phyloP scores from a whole-genome alignment of 352 stramenopile species.

The Globisporangium emineosum region DNA sequence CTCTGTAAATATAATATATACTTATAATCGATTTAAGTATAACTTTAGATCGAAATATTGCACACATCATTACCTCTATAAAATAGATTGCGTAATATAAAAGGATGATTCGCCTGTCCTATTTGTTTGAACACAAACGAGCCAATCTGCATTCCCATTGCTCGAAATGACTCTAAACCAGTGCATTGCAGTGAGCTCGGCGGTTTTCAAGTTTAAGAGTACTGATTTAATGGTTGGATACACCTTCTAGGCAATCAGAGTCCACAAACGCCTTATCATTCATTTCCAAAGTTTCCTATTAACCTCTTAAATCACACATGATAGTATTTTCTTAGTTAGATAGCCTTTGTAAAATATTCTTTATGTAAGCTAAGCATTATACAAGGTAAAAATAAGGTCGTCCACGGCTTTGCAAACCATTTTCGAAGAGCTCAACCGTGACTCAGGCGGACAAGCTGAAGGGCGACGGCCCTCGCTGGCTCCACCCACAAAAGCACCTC shows the following conservation, averaged over 20 bases:
- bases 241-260: not conserved
- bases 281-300: not conserved
- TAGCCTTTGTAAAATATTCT: no score
- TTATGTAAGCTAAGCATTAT: no score
- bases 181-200: no score
- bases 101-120: not conserved
- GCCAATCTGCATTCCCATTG: not conserved
- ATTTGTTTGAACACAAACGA: not conserved
- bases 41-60: no score
- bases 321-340: no score
- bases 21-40: not conserved
- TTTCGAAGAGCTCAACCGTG: not conserved
- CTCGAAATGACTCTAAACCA: not conserved
- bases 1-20: not conserved
- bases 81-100: not conserved
- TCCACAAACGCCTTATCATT: not conserved
- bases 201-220: not conserved
- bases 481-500: not conserved
- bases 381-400: no score
- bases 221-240: not conserved
- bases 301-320: no score
- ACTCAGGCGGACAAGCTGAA: not conserved
- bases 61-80: not conserved
- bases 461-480: not conserved
- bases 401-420: not conserved